Base-by-base conservation (phyloP, 2,329 filamentous ascomycete genomes). In the Nigrospora sphaerica region DNA sequence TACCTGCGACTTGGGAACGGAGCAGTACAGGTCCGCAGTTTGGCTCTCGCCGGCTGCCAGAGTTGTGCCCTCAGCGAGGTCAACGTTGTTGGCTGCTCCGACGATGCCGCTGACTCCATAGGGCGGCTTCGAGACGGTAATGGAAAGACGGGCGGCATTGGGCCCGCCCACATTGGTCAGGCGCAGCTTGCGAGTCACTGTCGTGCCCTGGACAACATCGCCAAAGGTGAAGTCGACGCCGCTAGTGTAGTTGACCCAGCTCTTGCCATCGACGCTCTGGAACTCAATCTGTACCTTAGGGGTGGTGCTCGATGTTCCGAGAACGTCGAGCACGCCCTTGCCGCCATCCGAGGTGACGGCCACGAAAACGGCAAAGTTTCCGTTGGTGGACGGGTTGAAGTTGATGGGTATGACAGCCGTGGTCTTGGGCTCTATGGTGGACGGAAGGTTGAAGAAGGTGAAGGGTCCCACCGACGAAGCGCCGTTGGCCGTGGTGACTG, bases 51-150 rank as follows among this genome's bases (percentile, higher is more conserved):
- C 75, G 0, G 75, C 69, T 0, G 62, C 59, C 1, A 82, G 61
- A 2, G 65, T 61, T 0, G 73, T 77, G 3, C 79, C 79, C 54
- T 83, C 79, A 0, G 73, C 77, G 1, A 82, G 69, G 41, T 81
- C 78, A 10, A 79, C 66, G 16, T 73, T 68, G 55, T 81, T 83
- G 12, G 66, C 68, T 1, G 77, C 73, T 17, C 70, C 67, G 35
- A 82, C 69, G 18, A 81, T 70, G 3, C 76, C 73, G n/a, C 62
- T 53, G 3, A 77, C 66, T 13, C 76, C 77, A 45, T 77, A 80
- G 0, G 79, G 79, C 4, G 78, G 77, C 55, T 83, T 83, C 0
- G 78, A 82, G 3, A 83, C 76, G 0, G 78, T 81, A 13, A 81
- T 61, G 0, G 72, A 76, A 2, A 81, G 66, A 1, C 71, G 66